phyloP scores from a whole-genome alignment of 75 land plant genomes.

The Picea sitchensis region DNA sequence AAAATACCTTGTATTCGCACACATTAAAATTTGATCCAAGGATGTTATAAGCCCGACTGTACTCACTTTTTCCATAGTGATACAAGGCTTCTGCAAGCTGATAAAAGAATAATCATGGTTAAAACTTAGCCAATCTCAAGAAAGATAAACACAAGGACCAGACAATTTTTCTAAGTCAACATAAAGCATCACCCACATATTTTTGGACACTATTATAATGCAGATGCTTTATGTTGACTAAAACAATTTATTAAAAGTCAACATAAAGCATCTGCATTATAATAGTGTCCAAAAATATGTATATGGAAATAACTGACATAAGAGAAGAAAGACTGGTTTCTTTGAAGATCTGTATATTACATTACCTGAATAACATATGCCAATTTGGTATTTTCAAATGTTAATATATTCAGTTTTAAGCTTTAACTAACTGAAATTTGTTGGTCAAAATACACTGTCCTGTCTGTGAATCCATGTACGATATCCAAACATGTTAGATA shows the following conservation, averaged over 20 bases:
- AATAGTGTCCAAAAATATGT: background rate
- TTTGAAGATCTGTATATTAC: background rate
- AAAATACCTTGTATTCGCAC: constrained; percentile 54
- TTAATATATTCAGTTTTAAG: background rate
- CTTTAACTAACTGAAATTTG: background rate
- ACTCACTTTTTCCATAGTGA: constrained; percentile 68
- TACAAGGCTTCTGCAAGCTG: constrained; percentile 87
- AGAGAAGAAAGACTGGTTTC: background rate
- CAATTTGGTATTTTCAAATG: background rate
- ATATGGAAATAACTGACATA: background rate
- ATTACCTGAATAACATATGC: background rate
- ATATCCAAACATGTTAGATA: background rate
- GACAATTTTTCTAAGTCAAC: background rate
- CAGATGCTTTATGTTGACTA: background rate
- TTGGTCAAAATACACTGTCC: background rate
- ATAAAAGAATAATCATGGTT: background rate
- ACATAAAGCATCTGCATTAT: background rate
- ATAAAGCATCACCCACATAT: background rate
- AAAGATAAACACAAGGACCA: too few relatives aligned
- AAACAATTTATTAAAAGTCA: background rate
- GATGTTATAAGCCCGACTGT: constrained; percentile 31
- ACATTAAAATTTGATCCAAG: constrained; percentile 68
- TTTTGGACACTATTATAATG: background rate
- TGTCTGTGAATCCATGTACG: background rate
- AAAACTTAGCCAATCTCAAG: too few relatives aligned